These are phyloP conservation scores for Bassia scoparia DNA, from an alignment of 148 eudicot genomes.

Conservation along the genomic window DNA sequence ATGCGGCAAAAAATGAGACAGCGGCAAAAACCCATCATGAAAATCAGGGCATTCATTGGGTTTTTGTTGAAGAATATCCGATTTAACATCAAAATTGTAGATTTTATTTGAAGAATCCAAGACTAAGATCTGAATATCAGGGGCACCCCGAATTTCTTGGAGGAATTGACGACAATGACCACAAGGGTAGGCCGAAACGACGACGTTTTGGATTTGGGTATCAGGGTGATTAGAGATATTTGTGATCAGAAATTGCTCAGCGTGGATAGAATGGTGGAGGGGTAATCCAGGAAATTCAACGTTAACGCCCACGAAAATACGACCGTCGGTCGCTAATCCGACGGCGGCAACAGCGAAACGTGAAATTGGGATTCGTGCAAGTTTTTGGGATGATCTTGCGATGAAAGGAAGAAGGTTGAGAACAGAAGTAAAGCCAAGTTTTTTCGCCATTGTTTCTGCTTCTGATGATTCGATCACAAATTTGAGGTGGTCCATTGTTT, in stretches of 20 bases:
- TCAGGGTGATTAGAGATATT: conserved; percentile 44
- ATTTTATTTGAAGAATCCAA: too few species aligned
- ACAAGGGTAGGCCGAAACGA: conserved; percentile 87
- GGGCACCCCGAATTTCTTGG: conserved; percentile 66
- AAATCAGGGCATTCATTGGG: too few species aligned
- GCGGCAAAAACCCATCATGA: conserved; percentile 34
- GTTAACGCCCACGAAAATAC: conserved; percentile 78
- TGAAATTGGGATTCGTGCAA: conserved; percentile 71
- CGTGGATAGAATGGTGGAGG: conserved; percentile 85
- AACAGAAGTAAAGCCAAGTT: conserved; percentile 37
- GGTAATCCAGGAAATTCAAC: conserved; percentile 72
- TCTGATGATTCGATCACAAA: conserved; percentile 49
- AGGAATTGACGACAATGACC: conserved; percentile 98
- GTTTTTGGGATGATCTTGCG: conserved; percentile 40
- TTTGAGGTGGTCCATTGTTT: conserved; percentile 46
- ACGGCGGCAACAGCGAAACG: conserved; percentile 67
- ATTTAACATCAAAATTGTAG: too few species aligned
- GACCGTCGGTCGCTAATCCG: conserved; percentile 69
- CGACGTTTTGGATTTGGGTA: conserved; percentile 41
- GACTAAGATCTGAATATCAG: conserved; percentile 50
- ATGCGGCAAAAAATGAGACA: conserved; percentile 43
- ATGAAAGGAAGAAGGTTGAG: conserved; percentile 63
- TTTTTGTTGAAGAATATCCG: too few species aligned
- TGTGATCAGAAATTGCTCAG: conserved; percentile 82
- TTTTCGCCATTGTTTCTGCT: conserved; percentile 50